phyloP scores from a whole-genome alignment of 768 basidiomycete species.

The Russula sp. region DNA sequence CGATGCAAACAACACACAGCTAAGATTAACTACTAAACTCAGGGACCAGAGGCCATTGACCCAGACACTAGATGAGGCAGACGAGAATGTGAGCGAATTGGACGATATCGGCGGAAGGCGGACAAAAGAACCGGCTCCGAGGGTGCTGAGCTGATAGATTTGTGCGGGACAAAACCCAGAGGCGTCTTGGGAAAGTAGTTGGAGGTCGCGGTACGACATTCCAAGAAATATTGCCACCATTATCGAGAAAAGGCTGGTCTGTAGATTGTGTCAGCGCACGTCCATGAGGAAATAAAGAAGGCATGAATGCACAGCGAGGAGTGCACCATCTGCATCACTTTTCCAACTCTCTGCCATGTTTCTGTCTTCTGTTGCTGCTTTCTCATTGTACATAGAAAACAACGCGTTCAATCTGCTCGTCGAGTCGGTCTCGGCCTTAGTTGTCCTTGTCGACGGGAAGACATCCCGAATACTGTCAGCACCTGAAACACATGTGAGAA shows the following conservation, averaged over 20 bases:
- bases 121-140: not conserved
- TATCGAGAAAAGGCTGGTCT: constrained; percentile 12
- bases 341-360: constrained; percentile 12
- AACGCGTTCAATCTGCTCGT: constrained; percentile 1
- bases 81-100: not conserved
- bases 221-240: constrained; percentile 7
- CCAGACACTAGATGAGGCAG: not conserved
- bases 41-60: not conserved
- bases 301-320: not conserved
- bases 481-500: no score
- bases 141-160: not conserved
- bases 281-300: no score
- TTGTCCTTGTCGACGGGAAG: no score
- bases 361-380: constrained; percentile 1
- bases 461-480: no score
- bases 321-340: constrained; percentile 1
- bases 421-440: not conserved
- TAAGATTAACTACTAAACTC: constrained; percentile 3
- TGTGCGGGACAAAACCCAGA: constrained; percentile 6
- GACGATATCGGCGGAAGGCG: not conserved
- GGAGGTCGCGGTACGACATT: constrained; percentile 2
- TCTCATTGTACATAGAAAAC: no score
- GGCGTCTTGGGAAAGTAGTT: constrained; percentile 9
- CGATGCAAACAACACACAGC: not conserved
- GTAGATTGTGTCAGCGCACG: not conserved